Evolutionary conservation across 202 grass and related monocot genomes (phyloP).

Genomic region (Dendrocalamus latiflorus): DNA sequence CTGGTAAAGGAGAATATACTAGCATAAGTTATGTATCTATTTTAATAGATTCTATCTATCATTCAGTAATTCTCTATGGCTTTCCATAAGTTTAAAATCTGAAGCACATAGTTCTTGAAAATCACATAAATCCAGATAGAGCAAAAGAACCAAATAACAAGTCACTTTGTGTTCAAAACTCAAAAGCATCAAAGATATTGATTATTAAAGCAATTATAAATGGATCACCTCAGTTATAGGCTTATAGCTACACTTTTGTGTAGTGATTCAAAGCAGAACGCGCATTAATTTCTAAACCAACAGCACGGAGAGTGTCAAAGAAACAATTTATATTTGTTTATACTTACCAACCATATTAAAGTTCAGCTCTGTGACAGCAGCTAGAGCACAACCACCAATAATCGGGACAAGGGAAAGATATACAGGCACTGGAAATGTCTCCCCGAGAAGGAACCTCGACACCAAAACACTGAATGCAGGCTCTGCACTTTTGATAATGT

Average conservation of each 20-base stretch:
- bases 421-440: slow-evolving; percentile 67
- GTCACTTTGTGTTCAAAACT: not conserved
- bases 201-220: slow-evolving; percentile 9
- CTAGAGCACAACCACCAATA: slow-evolving; percentile 82
- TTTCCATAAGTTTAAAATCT: not conserved
- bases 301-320: not conserved
- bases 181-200: not conserved
- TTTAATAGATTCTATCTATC: not conserved
- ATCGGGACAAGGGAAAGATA: slow-evolving; percentile 87
- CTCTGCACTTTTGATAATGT: slow-evolving; percentile 93
- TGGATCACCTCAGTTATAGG: no score
- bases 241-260: not conserved
- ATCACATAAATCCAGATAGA: not conserved
- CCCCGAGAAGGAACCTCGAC: slow-evolving; percentile 72
- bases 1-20: not conserved
- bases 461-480: slow-evolving; percentile 93
- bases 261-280: not conserved
- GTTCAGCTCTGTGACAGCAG: slow-evolving; percentile 76
- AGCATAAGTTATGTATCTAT: not conserved
- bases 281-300: not conserved
- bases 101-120: not conserved
- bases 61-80: not conserved
- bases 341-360: slow-evolving; percentile 87
- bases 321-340: not conserved
- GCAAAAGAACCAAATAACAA: not conserved